These are phyloP conservation scores for Hanseniaspora pseudoguilliermondii DNA, from an alignment of 805 yeast species.

Conservation along the genomic window DNA sequence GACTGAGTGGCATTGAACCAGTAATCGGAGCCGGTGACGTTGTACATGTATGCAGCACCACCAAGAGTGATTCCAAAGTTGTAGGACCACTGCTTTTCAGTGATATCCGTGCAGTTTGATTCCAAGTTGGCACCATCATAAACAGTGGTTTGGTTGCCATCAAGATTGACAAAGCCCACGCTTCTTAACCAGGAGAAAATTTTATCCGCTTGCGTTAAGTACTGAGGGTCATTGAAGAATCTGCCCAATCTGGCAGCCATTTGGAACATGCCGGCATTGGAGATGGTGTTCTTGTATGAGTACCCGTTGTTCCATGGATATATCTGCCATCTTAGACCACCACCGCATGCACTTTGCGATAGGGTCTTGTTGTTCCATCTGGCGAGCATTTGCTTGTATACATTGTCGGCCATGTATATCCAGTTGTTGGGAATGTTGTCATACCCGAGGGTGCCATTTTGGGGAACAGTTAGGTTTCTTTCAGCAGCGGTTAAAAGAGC, in stretches of 20 bases:
- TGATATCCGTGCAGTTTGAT: constrained; percentile 45
- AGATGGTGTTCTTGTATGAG: constrained; percentile 78
- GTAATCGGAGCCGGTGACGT: constrained; percentile 42
- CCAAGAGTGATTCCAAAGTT: constrained; percentile 63
- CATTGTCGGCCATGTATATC: constrained; percentile 77
- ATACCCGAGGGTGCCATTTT: neutral
- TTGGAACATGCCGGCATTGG: constrained; percentile 84
- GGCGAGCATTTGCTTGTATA: constrained; percentile 20
- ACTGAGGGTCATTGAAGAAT: constrained; percentile 61
- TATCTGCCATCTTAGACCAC: constrained; percentile 95
- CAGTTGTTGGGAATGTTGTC: constrained; percentile 29
- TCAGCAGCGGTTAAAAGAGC: constrained; percentile 89
- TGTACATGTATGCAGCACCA: constrained; percentile 64
- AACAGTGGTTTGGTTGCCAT: constrained; percentile 29
- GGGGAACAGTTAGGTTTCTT: constrained; percentile 64
- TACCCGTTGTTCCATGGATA: constrained; percentile 90
- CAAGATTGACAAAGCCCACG: constrained; percentile 33
- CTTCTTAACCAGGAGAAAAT: constrained; percentile 72
- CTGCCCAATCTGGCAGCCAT: constrained; percentile 78
- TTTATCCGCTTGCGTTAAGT: constrained; percentile 58
- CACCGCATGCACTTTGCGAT: constrained; percentile 41
- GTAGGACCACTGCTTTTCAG: constrained; percentile 61
- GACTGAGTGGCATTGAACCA: constrained; percentile 40
- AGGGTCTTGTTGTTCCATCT: constrained; percentile 6
- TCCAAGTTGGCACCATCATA: constrained; percentile 54